A percentile compares a stretch with the other conserved stretches of the same genome.
phyloP scores from a whole-genome alignment of 2,329 filamentous ascomycete genomes.

The Diaporthe longicolla region DNA sequence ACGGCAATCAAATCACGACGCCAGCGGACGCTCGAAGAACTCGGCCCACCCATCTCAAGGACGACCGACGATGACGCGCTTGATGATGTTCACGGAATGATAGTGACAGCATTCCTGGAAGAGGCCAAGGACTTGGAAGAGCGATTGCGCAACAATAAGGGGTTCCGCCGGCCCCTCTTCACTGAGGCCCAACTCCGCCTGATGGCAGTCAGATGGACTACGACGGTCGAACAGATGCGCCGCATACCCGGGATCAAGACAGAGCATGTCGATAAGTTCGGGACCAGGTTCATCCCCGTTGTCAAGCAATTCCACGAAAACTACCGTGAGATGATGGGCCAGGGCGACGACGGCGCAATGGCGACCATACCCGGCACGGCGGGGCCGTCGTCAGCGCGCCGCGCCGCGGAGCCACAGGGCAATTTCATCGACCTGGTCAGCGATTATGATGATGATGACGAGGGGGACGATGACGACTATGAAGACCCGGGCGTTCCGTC shows the following conservation, averaged over 20 bases:
- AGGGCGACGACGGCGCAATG: conserved; percentile 39
- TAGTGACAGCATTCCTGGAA: conserved; percentile 76
- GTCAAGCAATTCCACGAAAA: conserved; percentile 63
- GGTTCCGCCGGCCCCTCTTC: conserved; percentile 73
- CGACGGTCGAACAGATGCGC: conserved; percentile 72
- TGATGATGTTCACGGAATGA: conserved; percentile 71
- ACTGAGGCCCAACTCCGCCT: conserved; percentile 77
- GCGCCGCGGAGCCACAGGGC: conserved; percentile 47
- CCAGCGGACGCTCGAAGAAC: conserved; percentile 55
- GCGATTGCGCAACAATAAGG: conserved; percentile 71
- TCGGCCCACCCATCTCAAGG: conserved; percentile 71
- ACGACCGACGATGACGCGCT: conserved; percentile 65
- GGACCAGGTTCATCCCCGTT: conserved; percentile 71
- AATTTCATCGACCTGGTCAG: conserved; percentile 71
- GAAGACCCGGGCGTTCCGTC: conserved; percentile 56
- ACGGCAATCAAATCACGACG: conserved; percentile 51
- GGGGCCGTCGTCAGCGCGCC: conserved; percentile 28
- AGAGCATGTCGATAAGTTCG: conserved; percentile 74
- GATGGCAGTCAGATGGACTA: conserved; percentile 81
- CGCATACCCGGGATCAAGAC: conserved; percentile 73
- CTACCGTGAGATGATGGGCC: conserved; percentile 67
- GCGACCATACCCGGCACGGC: conserved; percentile 39
- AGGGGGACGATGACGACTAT: conserved; percentile 49
- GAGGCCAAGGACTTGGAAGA: conserved; percentile 74
- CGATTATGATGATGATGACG: conserved; percentile 56